Evolutionary conservation across 306 rosid genomes (phyloP).

Genomic region (Oxytropis ochrocephala): DNA sequence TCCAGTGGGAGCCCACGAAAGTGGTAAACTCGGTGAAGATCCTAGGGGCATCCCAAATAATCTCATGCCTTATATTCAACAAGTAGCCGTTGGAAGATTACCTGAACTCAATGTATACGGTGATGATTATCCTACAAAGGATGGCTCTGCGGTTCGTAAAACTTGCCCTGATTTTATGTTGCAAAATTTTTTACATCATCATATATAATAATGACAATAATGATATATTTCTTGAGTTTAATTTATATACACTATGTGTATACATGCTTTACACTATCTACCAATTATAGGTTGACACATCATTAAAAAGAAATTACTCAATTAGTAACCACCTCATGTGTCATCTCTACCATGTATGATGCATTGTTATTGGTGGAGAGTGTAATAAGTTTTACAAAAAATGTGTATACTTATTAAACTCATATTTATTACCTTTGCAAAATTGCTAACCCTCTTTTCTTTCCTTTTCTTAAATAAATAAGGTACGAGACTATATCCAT

Average conservation of each 20-base stretch:
- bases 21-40: constrained; percentile 92
- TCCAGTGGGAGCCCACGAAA: constrained; percentile 95
- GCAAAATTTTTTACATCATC: not conserved
- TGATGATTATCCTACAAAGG: constrained; percentile 78
- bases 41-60: constrained; percentile 93
- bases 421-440: not conserved
- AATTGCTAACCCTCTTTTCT: not conserved
- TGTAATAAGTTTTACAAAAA: too few relatives aligned
- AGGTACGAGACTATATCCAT: constrained; percentile 95
- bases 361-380: too few relatives aligned
- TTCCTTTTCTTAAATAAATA: constrained; percentile 12
- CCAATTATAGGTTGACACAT: too few relatives aligned
- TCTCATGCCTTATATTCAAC: constrained; percentile 95
- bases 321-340: too few relatives aligned
- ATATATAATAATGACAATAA: too few relatives aligned
- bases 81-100: constrained; percentile 89
- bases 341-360: too few relatives aligned
- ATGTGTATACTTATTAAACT: too few relatives aligned
- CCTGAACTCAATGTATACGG: constrained; percentile 85
- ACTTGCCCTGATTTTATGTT: not conserved
- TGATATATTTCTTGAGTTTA: too few relatives aligned
- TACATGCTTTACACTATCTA: too few relatives aligned
- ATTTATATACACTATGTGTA: too few relatives aligned
- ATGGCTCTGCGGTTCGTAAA: constrained; percentile 78
- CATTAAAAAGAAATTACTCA: too few relatives aligned